phyloP scores from a whole-genome alignment of 1,139 yeast genomes.

The Martiniozyma asiatica region DNA sequence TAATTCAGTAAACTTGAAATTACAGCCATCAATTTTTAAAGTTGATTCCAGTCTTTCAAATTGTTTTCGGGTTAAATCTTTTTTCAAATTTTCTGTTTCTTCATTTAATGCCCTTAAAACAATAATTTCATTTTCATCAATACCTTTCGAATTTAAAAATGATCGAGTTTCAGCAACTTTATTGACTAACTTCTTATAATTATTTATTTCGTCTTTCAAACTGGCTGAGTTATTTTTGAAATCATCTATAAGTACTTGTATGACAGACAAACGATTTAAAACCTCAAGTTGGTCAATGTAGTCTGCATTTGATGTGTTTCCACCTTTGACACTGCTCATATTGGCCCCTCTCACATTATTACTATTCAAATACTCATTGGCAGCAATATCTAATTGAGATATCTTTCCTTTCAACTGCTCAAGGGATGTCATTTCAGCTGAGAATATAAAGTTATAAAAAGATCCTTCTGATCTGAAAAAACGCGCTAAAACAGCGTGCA shows the following conservation, averaged over 20 bases:
- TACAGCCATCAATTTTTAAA: no score
- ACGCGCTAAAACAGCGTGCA: no score
- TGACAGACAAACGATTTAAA: conserved; percentile 20
- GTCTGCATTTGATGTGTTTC: no score
- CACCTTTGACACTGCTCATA: no score
- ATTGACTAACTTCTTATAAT: conserved; percentile 10
- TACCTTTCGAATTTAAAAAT: conserved; percentile 1
- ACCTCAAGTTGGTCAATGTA: conserved; percentile 16
- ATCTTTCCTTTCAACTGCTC: no score
- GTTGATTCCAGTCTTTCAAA: no score
- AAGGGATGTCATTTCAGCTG: no score
- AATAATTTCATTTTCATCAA: conserved; percentile 26
- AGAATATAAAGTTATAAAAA: no score
- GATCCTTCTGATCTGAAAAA: no score
- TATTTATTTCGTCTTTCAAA: conserved; percentile 8
- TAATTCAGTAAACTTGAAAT: no score
- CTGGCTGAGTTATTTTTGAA: conserved; percentile 9
- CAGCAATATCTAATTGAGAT: conserved; percentile 3
- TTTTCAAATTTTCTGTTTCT: conserved; percentile 49
- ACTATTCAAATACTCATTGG: conserved; percentile 1
- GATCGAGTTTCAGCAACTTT: conserved; percentile 11
- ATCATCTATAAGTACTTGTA: conserved; percentile 18
- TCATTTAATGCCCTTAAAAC: conserved; percentile 60
- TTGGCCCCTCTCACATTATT: not conserved
- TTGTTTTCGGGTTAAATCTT: no score